Evolutionary conservation across 805 yeast species (phyloP).

Genomic region (Yamadazyma kitorensis): DNA sequence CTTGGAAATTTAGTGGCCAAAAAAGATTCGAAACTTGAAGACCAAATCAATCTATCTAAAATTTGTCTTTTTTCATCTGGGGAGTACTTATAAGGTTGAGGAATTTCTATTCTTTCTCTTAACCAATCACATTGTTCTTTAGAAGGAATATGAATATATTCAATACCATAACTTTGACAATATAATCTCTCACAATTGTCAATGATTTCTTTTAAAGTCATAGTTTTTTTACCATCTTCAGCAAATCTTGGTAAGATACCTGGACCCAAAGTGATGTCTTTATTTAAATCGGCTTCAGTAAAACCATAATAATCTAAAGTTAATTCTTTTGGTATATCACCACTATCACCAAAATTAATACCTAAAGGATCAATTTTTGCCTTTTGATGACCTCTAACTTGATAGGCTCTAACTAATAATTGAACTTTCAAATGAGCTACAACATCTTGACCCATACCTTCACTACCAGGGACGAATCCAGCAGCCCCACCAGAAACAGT

Average conservation of each 20-base stretch:
- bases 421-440: constrained; percentile 91
- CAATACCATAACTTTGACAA: constrained; percentile 88
- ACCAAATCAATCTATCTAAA: constrained; percentile 94
- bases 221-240: constrained; percentile 54
- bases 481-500: constrained; percentile 76
- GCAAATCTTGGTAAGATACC: constrained; percentile 95
- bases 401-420: constrained; percentile 95
- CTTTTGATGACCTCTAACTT: constrained; percentile 96
- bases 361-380: constrained; percentile 96
- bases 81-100: constrained; percentile 77
- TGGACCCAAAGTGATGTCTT: constrained; percentile 88
- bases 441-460: constrained; percentile 57
- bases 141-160: constrained; percentile 95
- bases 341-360: constrained; percentile 72
- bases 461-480: constrained; percentile 55
- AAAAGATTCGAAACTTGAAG: constrained; percentile 90
- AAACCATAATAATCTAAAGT: constrained; percentile 91
- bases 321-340: constrained; percentile 73
- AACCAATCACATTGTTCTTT: constrained; percentile 97
- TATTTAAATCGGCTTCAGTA: constrained; percentile 79
- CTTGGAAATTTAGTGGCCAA: constrained; percentile 94
- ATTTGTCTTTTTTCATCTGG: constrained; percentile 94
- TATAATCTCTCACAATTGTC: constrained; percentile 77
- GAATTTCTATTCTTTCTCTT: constrained; percentile 93
- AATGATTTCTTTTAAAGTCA: constrained; percentile 78